Conservation (phyloP, 1,139 yeast species). For the Saccharomyces pastorianus region DNA sequence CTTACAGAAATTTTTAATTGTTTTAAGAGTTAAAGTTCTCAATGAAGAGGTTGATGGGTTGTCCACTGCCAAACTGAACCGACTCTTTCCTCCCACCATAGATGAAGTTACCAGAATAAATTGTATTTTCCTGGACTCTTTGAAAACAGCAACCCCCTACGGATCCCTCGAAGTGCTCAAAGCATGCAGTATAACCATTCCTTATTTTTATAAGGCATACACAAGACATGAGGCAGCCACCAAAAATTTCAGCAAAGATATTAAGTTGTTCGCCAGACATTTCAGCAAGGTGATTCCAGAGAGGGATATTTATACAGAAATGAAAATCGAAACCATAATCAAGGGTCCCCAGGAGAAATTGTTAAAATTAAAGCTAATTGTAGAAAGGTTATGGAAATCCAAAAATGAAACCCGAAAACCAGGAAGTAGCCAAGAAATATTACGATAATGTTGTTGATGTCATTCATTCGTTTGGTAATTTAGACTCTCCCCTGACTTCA, state of each 20-base stretch:
- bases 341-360: constrained; percentile 61
- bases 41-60: constrained; percentile 44
- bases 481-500: constrained; percentile 9
- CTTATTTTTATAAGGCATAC: constrained; percentile 86
- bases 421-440: constrained; percentile 36
- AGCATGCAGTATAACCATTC: constrained; percentile 73
- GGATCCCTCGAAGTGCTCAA: constrained; percentile 70
- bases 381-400: constrained; percentile 46
- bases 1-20: constrained; percentile 69
- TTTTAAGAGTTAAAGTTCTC: constrained; percentile 63
- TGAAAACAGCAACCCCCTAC: constrained; percentile 54
- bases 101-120: constrained; percentile 88
- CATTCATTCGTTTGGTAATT: constrained; percentile 74
- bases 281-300: constrained; percentile 24
- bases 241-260: constrained; percentile 42
- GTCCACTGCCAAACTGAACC: constrained; percentile 57
- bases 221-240: constrained; percentile 91
- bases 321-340: constrained; percentile 60
- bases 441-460: constrained; percentile 52
- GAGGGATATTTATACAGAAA: constrained; percentile 39
- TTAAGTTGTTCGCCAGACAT: constrained; percentile 31
- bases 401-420: constrained; percentile 30
- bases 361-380: constrained; percentile 57
- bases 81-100: constrained; percentile 85
- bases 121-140: constrained; percentile 70